phyloP scores from a whole-genome alignment of 164 flowering plant species.

The grape (Vitis vinifera) region DNA sequence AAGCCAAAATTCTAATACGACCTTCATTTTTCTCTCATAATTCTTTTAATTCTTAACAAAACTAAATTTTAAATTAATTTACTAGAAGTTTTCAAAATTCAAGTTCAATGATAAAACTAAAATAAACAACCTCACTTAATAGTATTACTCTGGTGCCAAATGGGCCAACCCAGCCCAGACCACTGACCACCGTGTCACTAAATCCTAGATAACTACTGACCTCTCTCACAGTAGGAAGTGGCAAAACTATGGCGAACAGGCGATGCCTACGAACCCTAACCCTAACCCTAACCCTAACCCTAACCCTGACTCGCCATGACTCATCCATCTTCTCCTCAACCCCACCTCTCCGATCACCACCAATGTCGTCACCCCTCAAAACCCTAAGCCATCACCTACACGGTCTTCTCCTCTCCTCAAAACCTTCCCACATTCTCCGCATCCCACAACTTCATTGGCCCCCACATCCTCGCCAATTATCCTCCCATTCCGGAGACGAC shows the following conservation, averaged over 20 bases:
- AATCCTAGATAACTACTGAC: background rate
- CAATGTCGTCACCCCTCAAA: background rate
- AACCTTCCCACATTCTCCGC: slow-evolving; percentile 3
- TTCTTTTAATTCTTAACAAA: too few species aligned
- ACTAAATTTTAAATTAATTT: too few species aligned
- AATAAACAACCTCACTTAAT: too few species aligned
- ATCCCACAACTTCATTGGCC: background rate
- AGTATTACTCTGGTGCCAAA: too few species aligned
- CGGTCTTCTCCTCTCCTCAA: slow-evolving; percentile 8
- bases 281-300: slow-evolving; percentile 35
- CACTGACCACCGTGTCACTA: background rate
- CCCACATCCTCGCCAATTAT: slow-evolving; percentile 27
- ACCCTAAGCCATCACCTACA: background rate
- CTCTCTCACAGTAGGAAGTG: background rate
- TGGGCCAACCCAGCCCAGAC: background rate
- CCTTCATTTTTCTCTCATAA: too few species aligned
- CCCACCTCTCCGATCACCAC: slow-evolving; percentile 3
- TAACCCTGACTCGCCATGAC: slow-evolving; percentile 39
- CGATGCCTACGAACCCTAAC: slow-evolving; percentile 43
- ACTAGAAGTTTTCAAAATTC: too few species aligned
- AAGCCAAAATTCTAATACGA: too few species aligned
- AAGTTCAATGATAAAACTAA: too few species aligned
- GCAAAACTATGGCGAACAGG: slow-evolving; percentile 44
- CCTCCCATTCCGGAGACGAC: slow-evolving; percentile 25
- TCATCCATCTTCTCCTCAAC: slow-evolving; percentile 15